Evolutionary conservation across 2,329 filamentous ascomycete species (phyloP).

Genomic region (Diplodia mutila): DNA sequence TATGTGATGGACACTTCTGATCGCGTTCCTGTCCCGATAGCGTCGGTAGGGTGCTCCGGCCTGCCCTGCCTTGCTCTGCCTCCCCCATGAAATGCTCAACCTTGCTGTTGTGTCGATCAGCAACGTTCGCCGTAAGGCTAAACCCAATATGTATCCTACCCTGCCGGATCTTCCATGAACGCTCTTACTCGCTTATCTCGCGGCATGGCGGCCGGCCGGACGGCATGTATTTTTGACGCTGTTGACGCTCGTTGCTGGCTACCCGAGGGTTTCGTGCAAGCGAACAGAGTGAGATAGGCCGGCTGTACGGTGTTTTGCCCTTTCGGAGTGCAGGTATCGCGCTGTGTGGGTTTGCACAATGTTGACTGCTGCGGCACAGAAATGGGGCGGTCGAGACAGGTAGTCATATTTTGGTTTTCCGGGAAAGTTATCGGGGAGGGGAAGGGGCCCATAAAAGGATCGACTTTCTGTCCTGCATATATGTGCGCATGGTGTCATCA

Average conservation of each 20-base stretch:
- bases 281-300: background rate
- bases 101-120: background rate
- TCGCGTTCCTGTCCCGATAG: constrained; percentile 14
- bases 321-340: background rate
- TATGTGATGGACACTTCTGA: background rate
- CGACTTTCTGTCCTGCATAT: background rate
- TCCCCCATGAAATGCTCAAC: background rate
- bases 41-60: background rate
- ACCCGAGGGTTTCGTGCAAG: background rate
- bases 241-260: constrained; percentile 5
- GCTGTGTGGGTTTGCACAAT: background rate
- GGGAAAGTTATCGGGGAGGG: background rate
- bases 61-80: background rate
- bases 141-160: background rate
- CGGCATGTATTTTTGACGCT: background rate
- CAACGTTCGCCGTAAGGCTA: background rate
- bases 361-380: background rate
- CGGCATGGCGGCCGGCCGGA: background rate
- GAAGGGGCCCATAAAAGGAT: background rate
- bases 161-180: background rate
- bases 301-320: background rate
- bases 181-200: constrained; percentile 6
- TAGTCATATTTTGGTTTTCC: background rate
- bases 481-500: background rate
- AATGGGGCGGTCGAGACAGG: background rate